These are phyloP conservation scores for Trametes maxima DNA, from an alignment of 768 basidiomycete genomes.

Conservation along the genomic window DNA sequence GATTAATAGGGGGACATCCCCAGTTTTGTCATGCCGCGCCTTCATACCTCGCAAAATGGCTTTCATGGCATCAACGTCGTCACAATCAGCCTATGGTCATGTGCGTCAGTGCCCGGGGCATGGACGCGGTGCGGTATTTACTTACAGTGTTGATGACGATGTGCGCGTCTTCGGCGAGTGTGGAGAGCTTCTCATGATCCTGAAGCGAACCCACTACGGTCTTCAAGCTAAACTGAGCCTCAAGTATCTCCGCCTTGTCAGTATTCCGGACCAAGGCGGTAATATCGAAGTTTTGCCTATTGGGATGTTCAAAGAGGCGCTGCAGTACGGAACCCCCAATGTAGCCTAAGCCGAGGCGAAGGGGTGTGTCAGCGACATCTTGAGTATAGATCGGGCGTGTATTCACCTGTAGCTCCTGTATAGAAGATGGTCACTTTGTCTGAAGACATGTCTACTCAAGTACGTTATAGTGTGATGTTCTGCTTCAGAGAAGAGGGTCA, in stretches of 20 bases:
- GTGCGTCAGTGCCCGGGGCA: not conserved
- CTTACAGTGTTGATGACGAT: slow-evolving; percentile 50
- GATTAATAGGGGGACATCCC: slow-evolving; percentile 30
- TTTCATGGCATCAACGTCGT: slow-evolving; percentile 46
- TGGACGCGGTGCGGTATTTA: slow-evolving; percentile 25
- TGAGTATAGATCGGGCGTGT: not conserved
- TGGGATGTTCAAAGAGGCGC: slow-evolving; percentile 48
- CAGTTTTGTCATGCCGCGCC: slow-evolving; percentile 44
- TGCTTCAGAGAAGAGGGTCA: too few relatives aligned
- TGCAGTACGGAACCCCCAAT: slow-evolving; percentile 56
- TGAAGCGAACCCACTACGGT: slow-evolving; percentile 23
- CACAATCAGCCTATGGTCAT: slow-evolving; percentile 43
- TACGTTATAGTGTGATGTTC: too few relatives aligned
- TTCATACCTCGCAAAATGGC: slow-evolving; percentile 57
- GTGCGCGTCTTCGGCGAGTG: slow-evolving; percentile 46
- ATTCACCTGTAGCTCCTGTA: slow-evolving; percentile 46
- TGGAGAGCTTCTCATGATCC: slow-evolving; percentile 42
- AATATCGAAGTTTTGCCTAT: slow-evolving; percentile 43
- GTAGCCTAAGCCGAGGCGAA: slow-evolving; percentile 42
- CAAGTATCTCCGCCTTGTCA: slow-evolving; percentile 35
- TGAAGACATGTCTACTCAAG: slow-evolving; percentile 1
- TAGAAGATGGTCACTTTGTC: slow-evolving; percentile 42
- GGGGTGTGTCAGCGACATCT: not conserved
- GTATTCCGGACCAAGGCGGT: slow-evolving; percentile 49
- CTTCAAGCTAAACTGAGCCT: slow-evolving; percentile 23